Evolutionary conservation across 2,329 filamentous ascomycete species (phyloP).

Genomic region (Monascus ruber): DNA sequence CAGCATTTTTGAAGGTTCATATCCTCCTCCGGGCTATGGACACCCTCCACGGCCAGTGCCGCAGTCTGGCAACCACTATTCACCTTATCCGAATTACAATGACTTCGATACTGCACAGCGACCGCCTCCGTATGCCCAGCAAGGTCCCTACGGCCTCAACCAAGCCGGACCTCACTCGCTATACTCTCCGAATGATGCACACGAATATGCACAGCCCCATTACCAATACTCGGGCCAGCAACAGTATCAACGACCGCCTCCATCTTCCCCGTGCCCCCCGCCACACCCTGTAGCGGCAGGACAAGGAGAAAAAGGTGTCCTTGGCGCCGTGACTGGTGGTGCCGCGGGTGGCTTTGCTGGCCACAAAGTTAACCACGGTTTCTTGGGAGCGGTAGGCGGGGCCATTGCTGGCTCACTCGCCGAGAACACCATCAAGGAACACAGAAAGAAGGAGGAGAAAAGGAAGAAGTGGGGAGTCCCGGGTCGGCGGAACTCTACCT

Average conservation of each 20-base stretch:
- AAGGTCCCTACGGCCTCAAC: not conserved
- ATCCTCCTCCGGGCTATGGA: too few species aligned
- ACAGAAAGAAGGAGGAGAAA: not conserved
- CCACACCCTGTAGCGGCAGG: too few species aligned
- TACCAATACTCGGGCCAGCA: too few species aligned
- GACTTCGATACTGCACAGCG: not conserved
- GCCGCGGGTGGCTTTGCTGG: constrained; percentile 17
- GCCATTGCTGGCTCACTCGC: constrained; percentile 12
- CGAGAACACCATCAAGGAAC: not conserved
- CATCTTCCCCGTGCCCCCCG: too few species aligned
- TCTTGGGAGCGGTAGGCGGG: constrained; percentile 17
- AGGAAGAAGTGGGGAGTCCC: not conserved
- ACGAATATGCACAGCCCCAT: too few species aligned
- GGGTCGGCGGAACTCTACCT: not conserved
- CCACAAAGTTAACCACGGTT: constrained; percentile 17
- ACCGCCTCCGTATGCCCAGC: not conserved
- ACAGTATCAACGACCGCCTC: too few species aligned
- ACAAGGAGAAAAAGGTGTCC: not conserved
- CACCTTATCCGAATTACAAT: not conserved
- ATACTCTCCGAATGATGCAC: too few species aligned
- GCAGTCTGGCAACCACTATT: not conserved
- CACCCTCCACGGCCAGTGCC: too few species aligned
- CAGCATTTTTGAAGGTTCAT: too few species aligned
- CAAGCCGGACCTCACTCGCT: too few species aligned
- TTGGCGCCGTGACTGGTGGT: constrained; percentile 17